phyloP scores from a whole-genome alignment of 805 yeast species.

The Torulaspora quercuum region DNA sequence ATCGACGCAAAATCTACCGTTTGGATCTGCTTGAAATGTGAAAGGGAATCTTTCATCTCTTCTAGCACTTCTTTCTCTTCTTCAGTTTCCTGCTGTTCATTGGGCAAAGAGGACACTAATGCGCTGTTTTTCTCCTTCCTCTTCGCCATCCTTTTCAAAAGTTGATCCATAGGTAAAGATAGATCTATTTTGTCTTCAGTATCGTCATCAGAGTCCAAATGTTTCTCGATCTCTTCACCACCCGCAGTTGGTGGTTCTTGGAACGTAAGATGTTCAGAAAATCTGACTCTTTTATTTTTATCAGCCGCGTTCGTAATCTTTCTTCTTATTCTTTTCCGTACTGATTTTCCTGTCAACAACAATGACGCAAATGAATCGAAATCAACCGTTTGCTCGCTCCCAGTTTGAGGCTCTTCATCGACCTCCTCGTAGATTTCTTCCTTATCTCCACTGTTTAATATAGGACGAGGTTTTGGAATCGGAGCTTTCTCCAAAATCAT shows the following conservation, averaged over 20 bases:
- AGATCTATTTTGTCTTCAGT: conserved; percentile 45
- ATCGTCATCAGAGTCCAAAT: conserved; percentile 21
- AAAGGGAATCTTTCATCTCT: conserved; percentile 71
- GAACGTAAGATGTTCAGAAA: conserved; percentile 59
- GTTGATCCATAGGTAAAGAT: conserved; percentile 74
- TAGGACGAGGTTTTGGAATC: conserved; percentile 77
- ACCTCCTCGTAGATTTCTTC: conserved; percentile 46
- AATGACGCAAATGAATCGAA: conserved; percentile 83
- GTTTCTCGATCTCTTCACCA: conserved; percentile 8
- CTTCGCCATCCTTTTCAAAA: conserved; percentile 46
- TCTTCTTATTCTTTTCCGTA: conserved; percentile 40
- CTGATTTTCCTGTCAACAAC: conserved; percentile 75
- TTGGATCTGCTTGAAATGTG: conserved; percentile 67
- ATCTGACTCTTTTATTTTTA: conserved; percentile 62
- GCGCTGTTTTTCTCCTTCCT: conserved; percentile 24
- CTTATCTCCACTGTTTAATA: conserved; percentile 57
- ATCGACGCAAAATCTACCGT: conserved; percentile 58
- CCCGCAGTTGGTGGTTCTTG: conserved; percentile 28
- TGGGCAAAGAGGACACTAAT: conserved; percentile 33
- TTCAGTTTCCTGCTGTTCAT: conserved; percentile 42
- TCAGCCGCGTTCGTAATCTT: conserved; percentile 34
- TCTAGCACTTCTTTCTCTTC: conserved; percentile 69
- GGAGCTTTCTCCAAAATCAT: conserved; percentile 56
- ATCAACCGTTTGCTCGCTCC: conserved; percentile 49
- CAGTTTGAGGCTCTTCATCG: conserved; percentile 26